phyloP scores from a whole-genome alignment of 2,329 filamentous ascomycete genomes.

The Exophiala xenobiotica region DNA sequence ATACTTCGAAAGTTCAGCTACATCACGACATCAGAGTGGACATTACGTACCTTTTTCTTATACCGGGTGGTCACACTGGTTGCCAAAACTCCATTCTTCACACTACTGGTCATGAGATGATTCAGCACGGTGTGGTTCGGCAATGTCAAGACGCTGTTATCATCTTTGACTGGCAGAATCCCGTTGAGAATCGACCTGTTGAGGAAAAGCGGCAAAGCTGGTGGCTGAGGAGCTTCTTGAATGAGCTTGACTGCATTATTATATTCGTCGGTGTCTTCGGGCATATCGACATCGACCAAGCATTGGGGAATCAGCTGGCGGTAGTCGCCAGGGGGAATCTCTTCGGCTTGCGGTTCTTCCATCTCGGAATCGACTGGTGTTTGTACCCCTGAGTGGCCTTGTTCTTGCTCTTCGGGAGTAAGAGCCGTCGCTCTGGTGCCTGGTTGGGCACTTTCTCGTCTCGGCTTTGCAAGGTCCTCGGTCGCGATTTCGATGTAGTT shows the following conservation, averaged over 20 bases:
- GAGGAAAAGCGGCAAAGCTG: slow-evolving; percentile 83
- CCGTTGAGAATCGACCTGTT: slow-evolving; percentile 94
- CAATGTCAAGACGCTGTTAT: slow-evolving; percentile 94
- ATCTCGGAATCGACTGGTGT: slow-evolving; percentile 33
- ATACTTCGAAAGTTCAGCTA: slow-evolving; percentile 61
- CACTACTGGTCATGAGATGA: slow-evolving; percentile 94
- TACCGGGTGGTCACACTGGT: slow-evolving; percentile 97
- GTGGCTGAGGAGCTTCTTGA: slow-evolving; percentile 77
- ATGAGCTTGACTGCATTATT: slow-evolving; percentile 72
- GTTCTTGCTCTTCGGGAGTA: slow-evolving; percentile 43
- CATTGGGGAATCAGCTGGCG: slow-evolving; percentile 77
- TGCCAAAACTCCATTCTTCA: slow-evolving; percentile 92
- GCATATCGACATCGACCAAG: slow-evolving; percentile 79
- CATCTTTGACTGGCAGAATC: slow-evolving; percentile 89
- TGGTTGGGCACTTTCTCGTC: slow-evolving; percentile 38
- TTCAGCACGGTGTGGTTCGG: slow-evolving; percentile 97
- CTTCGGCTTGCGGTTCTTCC: slow-evolving; percentile 42
- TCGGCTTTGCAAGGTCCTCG: slow-evolving; percentile 57
- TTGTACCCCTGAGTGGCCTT: slow-evolving; percentile 35
- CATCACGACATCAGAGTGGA: no score
- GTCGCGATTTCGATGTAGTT: slow-evolving; percentile 95
- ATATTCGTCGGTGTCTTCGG: slow-evolving; percentile 74
- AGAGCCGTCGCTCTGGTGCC: slow-evolving; percentile 38
- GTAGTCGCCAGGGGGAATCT: slow-evolving; percentile 61
- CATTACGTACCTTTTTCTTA: slow-evolving; percentile 73